These are phyloP conservation scores for Solanum etuberosum DNA, from an alignment of 257 asterid species.

Conservation along the genomic window DNA sequence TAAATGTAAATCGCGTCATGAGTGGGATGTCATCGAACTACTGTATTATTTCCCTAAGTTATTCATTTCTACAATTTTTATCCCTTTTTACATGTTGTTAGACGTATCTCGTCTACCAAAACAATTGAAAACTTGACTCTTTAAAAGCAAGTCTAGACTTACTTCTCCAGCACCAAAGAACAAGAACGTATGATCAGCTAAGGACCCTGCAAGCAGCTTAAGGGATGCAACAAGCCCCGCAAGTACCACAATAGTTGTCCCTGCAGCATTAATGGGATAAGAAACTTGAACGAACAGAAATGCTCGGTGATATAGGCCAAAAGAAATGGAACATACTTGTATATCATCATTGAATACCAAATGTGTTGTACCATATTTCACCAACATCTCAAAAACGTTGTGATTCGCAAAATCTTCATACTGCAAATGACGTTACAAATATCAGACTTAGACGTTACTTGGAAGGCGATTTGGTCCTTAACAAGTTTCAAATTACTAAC, in stretches of 20 bases:
- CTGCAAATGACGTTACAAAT: neutral
- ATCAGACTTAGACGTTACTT: neutral
- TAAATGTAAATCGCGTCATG: neutral
- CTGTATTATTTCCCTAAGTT: neutral
- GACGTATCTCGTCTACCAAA: neutral
- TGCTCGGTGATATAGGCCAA: neutral
- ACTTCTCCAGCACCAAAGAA: conserved; percentile 99
- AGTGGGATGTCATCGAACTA: neutral
- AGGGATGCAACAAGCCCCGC: conserved; percentile 85
- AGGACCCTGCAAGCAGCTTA: conserved; percentile 69
- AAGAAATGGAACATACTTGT: neutral
- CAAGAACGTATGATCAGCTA: conserved; percentile 84
- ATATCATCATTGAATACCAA: no score
- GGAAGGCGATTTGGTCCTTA: neutral
- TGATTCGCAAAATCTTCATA: no score
- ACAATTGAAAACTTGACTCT: neutral
- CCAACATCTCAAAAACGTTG: no score
- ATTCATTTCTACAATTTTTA: neutral
- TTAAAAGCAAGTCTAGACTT: neutral
- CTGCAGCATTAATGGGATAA: conserved; percentile 28
- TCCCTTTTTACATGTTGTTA: neutral
- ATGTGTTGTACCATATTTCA: no score
- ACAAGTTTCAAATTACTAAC: conserved; percentile 16
- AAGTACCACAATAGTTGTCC: conserved; percentile 88
- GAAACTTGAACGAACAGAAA: neutral